A percentile compares a stretch with the other conserved stretches of the same genome.
These are phyloP conservation scores for Fistulinella cinereoalba DNA, from an alignment of 1,284 basidiomycete species.

Conservation along the genomic window DNA sequence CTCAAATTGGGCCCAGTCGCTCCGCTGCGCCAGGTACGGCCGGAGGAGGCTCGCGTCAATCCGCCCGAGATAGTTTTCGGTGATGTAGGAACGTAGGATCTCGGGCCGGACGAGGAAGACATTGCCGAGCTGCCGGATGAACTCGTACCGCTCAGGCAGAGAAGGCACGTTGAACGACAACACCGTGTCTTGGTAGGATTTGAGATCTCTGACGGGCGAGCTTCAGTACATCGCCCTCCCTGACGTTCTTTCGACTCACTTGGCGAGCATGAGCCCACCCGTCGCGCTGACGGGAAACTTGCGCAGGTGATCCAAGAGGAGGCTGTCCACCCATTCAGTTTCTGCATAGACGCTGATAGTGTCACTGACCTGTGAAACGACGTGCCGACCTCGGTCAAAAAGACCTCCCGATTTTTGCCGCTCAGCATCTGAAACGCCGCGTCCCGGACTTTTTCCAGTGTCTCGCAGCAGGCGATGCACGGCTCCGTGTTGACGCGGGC, in stretches of 20 bases:
- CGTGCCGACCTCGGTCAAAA: constrained; percentile 92
- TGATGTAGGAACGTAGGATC: constrained; percentile 90
- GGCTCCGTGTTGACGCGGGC: constrained; percentile 95
- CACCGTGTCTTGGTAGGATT: constrained; percentile 93
- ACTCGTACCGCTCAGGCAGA: constrained; percentile 94
- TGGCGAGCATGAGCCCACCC: constrained; percentile 96
- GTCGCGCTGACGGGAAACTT: constrained; percentile 97
- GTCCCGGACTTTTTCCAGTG: constrained; percentile 78
- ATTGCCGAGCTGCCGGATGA: constrained; percentile 96
- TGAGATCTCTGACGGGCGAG: constrained; percentile 74
- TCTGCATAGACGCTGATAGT: not conserved
- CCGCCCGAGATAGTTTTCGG: constrained; percentile 86
- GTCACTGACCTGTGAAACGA: constrained; percentile 81
- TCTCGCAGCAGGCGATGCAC: constrained; percentile 85
- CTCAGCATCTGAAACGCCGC: constrained; percentile 72
- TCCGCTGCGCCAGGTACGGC: constrained; percentile 88
- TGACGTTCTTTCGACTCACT: constrained; percentile 61
- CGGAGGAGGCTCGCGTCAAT: constrained; percentile 86
- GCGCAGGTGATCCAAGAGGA: constrained; percentile 91
- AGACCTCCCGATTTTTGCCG: constrained; percentile 89
- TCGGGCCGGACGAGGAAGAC: constrained; percentile 94
- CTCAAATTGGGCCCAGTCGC: constrained; percentile 83
- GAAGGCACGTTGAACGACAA: constrained; percentile 77
- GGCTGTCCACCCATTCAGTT: constrained; percentile 43
- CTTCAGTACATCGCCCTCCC: not conserved